A percentile compares a stretch with the other conserved stretches of the same genome.
phyloP scores from a whole-genome alignment of 345 rosid species.

The Eucalyptus cladocalyx region DNA sequence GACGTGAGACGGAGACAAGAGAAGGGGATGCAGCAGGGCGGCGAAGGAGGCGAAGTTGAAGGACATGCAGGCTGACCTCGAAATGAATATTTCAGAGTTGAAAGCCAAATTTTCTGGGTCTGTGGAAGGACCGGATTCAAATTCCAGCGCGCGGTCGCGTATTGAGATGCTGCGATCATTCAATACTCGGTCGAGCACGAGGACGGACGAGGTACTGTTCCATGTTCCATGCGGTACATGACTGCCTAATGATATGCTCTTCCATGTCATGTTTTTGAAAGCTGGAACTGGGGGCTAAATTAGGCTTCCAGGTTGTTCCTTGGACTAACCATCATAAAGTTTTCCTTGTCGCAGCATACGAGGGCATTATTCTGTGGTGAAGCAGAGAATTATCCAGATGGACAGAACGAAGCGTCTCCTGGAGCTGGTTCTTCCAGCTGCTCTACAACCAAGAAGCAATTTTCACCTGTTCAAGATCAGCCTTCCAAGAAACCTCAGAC shows the following conservation, averaged over 20 bases:
- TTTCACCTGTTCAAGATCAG: constrained; percentile 28
- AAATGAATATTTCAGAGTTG: constrained; percentile 74
- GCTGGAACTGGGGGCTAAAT: neutral
- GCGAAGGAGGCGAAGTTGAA: constrained; percentile 87
- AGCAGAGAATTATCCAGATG: neutral
- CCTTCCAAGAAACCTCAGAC: constrained; percentile 42
- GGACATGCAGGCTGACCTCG: constrained; percentile 70
- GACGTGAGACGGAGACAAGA: constrained; percentile 80
- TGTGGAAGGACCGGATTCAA: constrained; percentile 21
- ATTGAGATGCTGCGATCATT: constrained; percentile 60
- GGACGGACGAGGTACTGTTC: neutral
- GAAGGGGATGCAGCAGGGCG: constrained; percentile 47
- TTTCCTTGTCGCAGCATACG: neutral
- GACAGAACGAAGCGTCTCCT: constrained; percentile 7
- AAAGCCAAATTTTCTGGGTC: constrained; percentile 49
- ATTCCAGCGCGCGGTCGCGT: constrained; percentile 22
- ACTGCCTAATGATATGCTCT: neutral
- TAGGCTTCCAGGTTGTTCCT: neutral
- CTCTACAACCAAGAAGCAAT: constrained; percentile 8
- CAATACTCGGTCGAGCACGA: constrained; percentile 22
- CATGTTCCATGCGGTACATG: neutral
- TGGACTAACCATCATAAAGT: neutral
- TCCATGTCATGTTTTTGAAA: neutral
- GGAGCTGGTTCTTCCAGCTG: constrained; percentile 28
- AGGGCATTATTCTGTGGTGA: neutral